phyloP scores from a whole-genome alignment of 2,329 filamentous ascomycete species.

The Xylaria sp. region DNA sequence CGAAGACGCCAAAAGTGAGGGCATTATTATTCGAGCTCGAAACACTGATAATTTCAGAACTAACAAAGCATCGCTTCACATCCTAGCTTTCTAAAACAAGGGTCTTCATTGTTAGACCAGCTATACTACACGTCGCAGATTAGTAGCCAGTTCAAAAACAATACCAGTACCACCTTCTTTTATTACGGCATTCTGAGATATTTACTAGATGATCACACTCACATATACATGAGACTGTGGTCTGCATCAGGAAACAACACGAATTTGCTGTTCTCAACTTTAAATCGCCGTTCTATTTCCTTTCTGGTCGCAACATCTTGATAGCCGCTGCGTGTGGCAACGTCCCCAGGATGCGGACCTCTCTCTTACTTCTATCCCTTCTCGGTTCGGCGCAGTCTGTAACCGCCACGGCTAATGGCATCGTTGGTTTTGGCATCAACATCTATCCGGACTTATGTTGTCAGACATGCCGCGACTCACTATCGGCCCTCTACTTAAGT shows the following conservation, averaged over 20 bases:
- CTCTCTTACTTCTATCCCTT: slow-evolving; percentile 12
- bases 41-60: too few species aligned
- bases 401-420: slow-evolving; percentile 36
- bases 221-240: background rate
- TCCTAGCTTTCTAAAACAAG: too few species aligned
- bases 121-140: too few species aligned
- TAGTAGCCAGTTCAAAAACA: too few species aligned
- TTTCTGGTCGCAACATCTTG: background rate
- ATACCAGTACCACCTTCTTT: too few species aligned
- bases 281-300: background rate
- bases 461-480: slow-evolving; percentile 43
- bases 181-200: too few species aligned
- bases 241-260: background rate
- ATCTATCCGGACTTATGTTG: slow-evolving; percentile 46
- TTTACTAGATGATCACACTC: too few species aligned
- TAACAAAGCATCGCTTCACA: too few species aligned
- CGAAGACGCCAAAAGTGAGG: too few species aligned
- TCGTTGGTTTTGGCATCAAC: slow-evolving; percentile 47
- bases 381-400: background rate
- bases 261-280: background rate
- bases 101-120: too few species aligned
- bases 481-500: slow-evolving; percentile 43
- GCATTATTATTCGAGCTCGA: too few species aligned
- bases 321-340: background rate
- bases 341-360: slow-evolving; percentile 15